Evolutionary conservation across 108 stramenopile genomes (phyloP).

Genomic region (Skeletonema costatum): DNA sequence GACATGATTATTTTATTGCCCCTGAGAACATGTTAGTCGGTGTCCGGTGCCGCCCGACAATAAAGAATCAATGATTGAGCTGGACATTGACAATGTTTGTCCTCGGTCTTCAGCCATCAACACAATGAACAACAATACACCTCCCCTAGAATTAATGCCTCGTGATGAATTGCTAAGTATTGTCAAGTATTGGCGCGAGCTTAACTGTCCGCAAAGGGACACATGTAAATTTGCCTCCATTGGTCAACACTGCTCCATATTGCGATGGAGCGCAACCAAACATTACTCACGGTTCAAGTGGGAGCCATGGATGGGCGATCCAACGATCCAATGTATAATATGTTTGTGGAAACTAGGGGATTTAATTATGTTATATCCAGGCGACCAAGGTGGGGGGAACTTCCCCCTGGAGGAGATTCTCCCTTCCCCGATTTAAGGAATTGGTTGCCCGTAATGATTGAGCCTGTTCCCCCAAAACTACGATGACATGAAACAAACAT

Average conservation of each 20-base stretch:
- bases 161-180: background rate
- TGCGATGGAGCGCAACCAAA: background rate
- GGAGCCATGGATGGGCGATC: constrained; percentile 8
- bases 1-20: too few species aligned
- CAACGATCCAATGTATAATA: constrained; percentile 7
- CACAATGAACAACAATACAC: background rate
- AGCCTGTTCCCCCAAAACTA: constrained; percentile 23
- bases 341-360: background rate
- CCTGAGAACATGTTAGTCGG: too few species aligned
- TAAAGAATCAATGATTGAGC: background rate
- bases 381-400: too few species aligned
- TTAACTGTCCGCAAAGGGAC: background rate
- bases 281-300: background rate
- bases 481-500: constrained; percentile 4
- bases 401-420: background rate
- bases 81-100: background rate
- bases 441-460: constrained; percentile 22
- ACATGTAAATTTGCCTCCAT: background rate
- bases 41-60: too few species aligned
- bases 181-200: background rate
- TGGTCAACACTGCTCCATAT: background rate
- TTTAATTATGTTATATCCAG: too few species aligned
- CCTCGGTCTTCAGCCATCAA: background rate
- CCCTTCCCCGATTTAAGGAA: background rate
- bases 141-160: background rate